phyloP scores from a whole-genome alignment of 2,329 filamentous ascomycete genomes.

The Byssothecium circinans region DNA sequence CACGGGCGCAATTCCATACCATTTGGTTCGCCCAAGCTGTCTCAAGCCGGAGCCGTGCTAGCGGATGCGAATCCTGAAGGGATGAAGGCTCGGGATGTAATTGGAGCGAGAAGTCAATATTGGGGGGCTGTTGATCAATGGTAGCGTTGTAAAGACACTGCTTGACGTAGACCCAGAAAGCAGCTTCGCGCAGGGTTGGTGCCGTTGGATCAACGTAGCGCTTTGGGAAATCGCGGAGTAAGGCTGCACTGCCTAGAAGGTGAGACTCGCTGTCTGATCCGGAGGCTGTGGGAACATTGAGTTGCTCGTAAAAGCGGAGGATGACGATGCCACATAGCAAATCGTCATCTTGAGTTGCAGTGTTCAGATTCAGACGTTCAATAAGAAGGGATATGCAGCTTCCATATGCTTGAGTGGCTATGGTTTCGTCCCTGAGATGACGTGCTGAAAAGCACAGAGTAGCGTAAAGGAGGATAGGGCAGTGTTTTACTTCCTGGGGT shows the following conservation, averaged over 20 bases:
- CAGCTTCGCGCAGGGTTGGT: constrained; percentile 36
- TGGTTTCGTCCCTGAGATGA: constrained; percentile 23
- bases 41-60: constrained; percentile 29
- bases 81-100: constrained; percentile 26
- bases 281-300: constrained; percentile 30
- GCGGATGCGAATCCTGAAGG: constrained; percentile 22
- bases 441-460: constrained; percentile 34
- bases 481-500: constrained; percentile 30
- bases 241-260: constrained; percentile 34
- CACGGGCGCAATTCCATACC: constrained; percentile 34
- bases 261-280: constrained; percentile 34
- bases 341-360: constrained; percentile 30
- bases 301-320: constrained; percentile 36
- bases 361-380: constrained; percentile 27
- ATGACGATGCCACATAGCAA: constrained; percentile 38
- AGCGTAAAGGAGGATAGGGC: constrained; percentile 32
- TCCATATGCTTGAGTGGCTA: constrained; percentile 29
- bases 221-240: constrained; percentile 32
- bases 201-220: constrained; percentile 34
- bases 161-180: constrained; percentile 39
- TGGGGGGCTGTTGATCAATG: constrained; percentile 34
- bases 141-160: constrained; percentile 38
- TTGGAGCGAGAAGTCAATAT: constrained; percentile 32
- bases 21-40: constrained; percentile 39
- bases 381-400: constrained; percentile 36